Percentiles rank a stretch among this genome's conserved stretches.
These are phyloP conservation scores for Casuarina glauca DNA, from an alignment of 306 rosid genomes.

Conservation along the genomic window DNA sequence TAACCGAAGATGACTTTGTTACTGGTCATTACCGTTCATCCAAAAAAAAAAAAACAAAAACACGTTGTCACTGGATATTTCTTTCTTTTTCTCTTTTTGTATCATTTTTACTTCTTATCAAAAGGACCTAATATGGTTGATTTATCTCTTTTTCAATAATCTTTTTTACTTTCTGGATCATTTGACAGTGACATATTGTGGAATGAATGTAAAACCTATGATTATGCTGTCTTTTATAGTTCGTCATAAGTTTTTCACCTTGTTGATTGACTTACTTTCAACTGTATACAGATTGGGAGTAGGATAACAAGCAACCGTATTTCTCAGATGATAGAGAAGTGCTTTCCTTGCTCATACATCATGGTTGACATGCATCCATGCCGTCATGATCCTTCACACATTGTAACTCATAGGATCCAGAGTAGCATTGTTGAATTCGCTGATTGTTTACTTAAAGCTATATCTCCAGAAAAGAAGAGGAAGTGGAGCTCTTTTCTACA, in stretches of 20 bases:
- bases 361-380: conserved; percentile 84
- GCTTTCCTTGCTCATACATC: conserved; percentile 71
- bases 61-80: not conserved
- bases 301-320: conserved; percentile 90
- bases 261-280: conserved; percentile 16
- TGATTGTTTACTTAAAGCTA: conserved; percentile 51
- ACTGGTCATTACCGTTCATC: not conserved
- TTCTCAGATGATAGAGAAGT: conserved; percentile 71
- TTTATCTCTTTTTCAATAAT: too few relatives aligned
- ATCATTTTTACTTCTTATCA: too few relatives aligned
- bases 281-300: conserved; percentile 77
- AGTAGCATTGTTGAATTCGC: conserved; percentile 64
- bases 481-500: conserved; percentile 56
- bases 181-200: not conserved
- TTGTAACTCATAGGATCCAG: conserved; percentile 78
- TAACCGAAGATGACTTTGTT: not conserved
- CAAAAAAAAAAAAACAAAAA: too few relatives aligned
- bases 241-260: conserved; percentile 3
- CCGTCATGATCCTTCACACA: conserved; percentile 92
- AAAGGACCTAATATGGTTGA: too few relatives aligned
- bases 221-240: conserved; percentile 7
- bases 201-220: conserved; percentile 4
- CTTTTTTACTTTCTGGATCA: not conserved
- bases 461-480: conserved; percentile 43
- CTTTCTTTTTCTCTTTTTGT: not conserved